Percentiles rank a stretch among this genome's conserved stretches.
Conservation (phyloP, 2,329 filamentous ascomycete species). For the Neophaeococcomyces aloes region DNA sequence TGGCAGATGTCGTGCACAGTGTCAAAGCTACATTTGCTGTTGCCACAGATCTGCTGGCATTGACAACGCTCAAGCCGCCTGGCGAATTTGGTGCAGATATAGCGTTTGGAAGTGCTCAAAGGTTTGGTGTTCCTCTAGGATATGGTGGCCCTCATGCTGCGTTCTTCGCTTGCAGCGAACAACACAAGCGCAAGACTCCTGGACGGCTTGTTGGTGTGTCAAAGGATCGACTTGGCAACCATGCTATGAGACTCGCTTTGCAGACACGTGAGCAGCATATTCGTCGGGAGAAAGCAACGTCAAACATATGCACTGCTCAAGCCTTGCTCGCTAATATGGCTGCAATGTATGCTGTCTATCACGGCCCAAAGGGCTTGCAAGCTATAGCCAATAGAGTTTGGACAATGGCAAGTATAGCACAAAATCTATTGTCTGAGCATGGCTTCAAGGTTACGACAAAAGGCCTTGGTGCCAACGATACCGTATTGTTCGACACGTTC, state of each 20-base stretch:
- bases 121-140: conserved; percentile 84
- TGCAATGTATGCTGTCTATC: conserved; percentile 87
- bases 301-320: conserved; percentile 94
- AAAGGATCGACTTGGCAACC: conserved; percentile 75
- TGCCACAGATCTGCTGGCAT: conserved; percentile 76
- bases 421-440: conserved; percentile 50
- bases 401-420: conserved; percentile 58
- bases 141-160: conserved; percentile 92
- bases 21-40: conserved; percentile 72
- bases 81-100: conserved; percentile 94
- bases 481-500: conserved; percentile 69
- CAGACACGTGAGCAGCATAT: conserved; percentile 97
- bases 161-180: conserved; percentile 85
- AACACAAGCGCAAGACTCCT: conserved; percentile 89
- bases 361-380: conserved; percentile 73
- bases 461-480: conserved; percentile 46
- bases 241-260: conserved; percentile 70
- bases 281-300: conserved; percentile 88
- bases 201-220: conserved; percentile 84
- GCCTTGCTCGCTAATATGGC: conserved; percentile 92
- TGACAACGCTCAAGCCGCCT: conserved; percentile 78
- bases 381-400: conserved; percentile 71
- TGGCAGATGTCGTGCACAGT: conserved; percentile 69
- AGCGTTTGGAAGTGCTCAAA: conserved; percentile 83
- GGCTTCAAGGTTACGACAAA: conserved; percentile 54